phyloP scores from a whole-genome alignment of 805 yeast genomes.

The Starmerella vaccinii region DNA sequence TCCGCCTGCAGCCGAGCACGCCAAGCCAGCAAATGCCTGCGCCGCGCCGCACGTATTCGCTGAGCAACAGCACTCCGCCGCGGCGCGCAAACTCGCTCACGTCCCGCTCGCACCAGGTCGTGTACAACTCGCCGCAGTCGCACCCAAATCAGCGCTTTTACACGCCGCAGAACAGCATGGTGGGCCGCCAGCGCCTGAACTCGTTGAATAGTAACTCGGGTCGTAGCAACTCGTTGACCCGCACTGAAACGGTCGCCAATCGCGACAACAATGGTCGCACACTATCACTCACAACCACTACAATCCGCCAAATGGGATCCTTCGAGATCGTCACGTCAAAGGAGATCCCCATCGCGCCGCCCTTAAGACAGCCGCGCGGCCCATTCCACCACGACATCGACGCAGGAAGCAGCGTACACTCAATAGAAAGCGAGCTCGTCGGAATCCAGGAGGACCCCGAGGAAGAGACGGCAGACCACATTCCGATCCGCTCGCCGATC shows the following conservation, averaged over 20 bases:
- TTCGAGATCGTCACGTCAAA: conserved; percentile 31
- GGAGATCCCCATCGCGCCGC: conserved; percentile 23
- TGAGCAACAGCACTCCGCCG: conserved; percentile 5
- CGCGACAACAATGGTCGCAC: conserved; percentile 29
- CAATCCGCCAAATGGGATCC: conserved; percentile 31
- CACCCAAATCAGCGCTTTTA: neutral
- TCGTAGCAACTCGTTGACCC: conserved; percentile 26
- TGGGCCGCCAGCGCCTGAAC: conserved; percentile 12
- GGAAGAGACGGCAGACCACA: conserved; percentile 3
- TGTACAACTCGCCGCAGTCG: conserved; percentile 6
- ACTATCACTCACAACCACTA: conserved; percentile 32
- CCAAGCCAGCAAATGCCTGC: neutral
- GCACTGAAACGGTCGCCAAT: conserved; percentile 26
- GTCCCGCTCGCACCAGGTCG: conserved; percentile 13
- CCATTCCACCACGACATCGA: conserved; percentile 4
- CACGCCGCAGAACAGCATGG: neutral
- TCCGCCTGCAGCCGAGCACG: conserved; percentile 9
- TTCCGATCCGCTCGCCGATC: conserved; percentile 1
- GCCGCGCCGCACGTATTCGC: conserved; percentile 6
- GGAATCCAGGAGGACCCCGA: conserved; percentile 21
- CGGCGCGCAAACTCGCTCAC: conserved; percentile 25
- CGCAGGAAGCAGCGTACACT: conserved; percentile 15
- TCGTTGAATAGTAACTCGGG: conserved; percentile 15
- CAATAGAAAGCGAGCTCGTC: conserved; percentile 22
- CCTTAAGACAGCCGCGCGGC: conserved; percentile 8